Evolutionary conservation across 148 eudicot genomes (phyloP), one percentile per base, ranked within the genome.

Genomic region (Cornus suecica): DNA sequence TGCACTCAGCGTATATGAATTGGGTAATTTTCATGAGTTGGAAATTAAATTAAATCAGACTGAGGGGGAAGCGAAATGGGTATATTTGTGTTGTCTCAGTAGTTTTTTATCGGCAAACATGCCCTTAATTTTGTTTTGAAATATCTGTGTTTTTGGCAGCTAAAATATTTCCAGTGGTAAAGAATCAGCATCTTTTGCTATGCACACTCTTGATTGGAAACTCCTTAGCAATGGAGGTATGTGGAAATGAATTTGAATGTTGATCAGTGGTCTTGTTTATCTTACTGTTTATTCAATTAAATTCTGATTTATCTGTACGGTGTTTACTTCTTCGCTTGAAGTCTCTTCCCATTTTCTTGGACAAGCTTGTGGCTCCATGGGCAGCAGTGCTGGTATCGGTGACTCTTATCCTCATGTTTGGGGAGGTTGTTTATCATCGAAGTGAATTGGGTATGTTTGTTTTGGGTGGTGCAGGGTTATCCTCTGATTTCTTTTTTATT

Each of bases 381-480:
- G 97, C 97, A 32, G 99, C 99, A 61, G 66, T 95, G 64, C 76
- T 95, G 52, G 77, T 95, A 67, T 95, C 97, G 18, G 97, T 95
- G 76, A 95, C 99, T 66, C 96, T 95, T 30, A 95, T 95, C 73
- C 97, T 95, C 83, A 81, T 91, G 97, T 95, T 95, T 84, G 99
- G 97, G 27, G 99, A 95, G 97, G 99, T 95, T 70, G 68, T 31
- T 61, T 60, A 66, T 78, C 75, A 6, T 69, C 72, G 27, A 70
- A 68, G 18, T 10, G 29, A 62, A 75, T 56, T 65, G 9, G 24
- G 10, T 26, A 8, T 65, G 8, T 51, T 51, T n/a, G 16, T 69
- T 75, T 70, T 10, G 18, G 32, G 11, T 6, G 13, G 4, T 76
- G 56, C 41, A 14, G 0, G 22, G 7, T 70, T 48, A 24, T 65